Evolutionary conservation across 2,329 filamentous ascomycete species (phyloP), one percentile per base, ranked within the genome.

Genomic region (Paramyrothecium roridum): DNA sequence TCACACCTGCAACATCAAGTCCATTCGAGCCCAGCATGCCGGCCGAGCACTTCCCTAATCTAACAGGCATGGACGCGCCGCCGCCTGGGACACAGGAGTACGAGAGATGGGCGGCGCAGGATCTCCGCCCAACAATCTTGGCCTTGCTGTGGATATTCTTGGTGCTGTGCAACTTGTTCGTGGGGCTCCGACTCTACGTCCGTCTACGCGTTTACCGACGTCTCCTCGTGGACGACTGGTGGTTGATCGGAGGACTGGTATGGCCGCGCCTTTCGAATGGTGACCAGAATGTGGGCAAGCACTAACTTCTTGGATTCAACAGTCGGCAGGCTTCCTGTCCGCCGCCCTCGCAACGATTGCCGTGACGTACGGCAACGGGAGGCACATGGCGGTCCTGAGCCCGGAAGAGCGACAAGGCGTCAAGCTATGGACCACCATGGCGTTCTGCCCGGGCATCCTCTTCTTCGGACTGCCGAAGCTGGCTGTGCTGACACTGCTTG

Each of bases 391-490:
- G n/a, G 33, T 33, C 3, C 30, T 51, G 12, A 37, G 30, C 30
- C 17, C 33, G 30, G 30, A 40, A 17, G 13, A 51, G 8, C 49
- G 33, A 51, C 3, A 21, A 3, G 49, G n/a, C 11, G 49, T 51
- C 33, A 53, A 61, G n/a, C 43, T 60, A 7, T 70, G 60, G 55
- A 68, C 63, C 1, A 62, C 62, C 46, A 57, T 62, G 3, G 65
- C 59, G 23, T 68, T 66, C 54, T 54, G 57, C 13, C 65, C 66
- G 3, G 65, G 66, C 13, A 59, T 70, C 40, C 40, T 65, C 20
- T 61, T 66, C 6, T 65, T 67, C 45, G 61, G 60, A 2, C 20
- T 70, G 3, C 67, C 67, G 1, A 70, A 70, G 50, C 55, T 70
- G 3, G 67, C 66, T 17, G 64, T 64, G 37, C 57, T 67, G 7